Conservation (phyloP, 75 land plant genomes). For the Chamaecyparis obtusa region DNA sequence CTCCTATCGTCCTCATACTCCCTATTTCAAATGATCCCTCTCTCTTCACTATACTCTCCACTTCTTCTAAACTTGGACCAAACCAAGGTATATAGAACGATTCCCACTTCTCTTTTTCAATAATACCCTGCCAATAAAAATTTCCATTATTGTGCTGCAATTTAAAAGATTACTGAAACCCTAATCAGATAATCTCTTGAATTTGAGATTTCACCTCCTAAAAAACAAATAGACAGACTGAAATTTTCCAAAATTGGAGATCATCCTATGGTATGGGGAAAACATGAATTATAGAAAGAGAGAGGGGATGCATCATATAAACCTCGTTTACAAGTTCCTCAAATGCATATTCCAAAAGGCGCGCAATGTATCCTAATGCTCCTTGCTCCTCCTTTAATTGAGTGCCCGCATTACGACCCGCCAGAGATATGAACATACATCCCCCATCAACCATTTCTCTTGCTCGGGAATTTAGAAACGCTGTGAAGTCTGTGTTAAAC, state of each 20-base stretch:
- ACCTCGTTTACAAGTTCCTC: background rate
- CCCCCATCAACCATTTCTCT: too few relatives aligned
- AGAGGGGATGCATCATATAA: background rate
- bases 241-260: background rate
- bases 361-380: too few relatives aligned
- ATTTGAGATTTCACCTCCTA: background rate
- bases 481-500: too few relatives aligned
- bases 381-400: too few relatives aligned
- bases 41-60: conserved; percentile 34
- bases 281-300: background rate
- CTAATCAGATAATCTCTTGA: background rate
- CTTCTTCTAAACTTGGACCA: conserved; percentile 44
- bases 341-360: too few relatives aligned
- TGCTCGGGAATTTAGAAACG: too few relatives aligned
- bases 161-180: too few relatives aligned
- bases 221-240: background rate
- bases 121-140: background rate
- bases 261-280: background rate
- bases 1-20: background rate
- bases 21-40: conserved; percentile 41
- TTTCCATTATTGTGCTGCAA: too few relatives aligned
- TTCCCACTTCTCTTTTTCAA: conserved; percentile 56
- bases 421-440: too few relatives aligned
- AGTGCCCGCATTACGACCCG: too few relatives aligned
- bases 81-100: conserved; percentile 49